A percentile compares a stretch with the other conserved stretches of the same genome.
phyloP scores from a whole-genome alignment of 306 rosid genomes.

The Cucumis sativus region Cucumber_9930_V3 NC_026657.2:5832001-5832500 shows the following conservation, averaged over 20 bases:
- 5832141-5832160: neutral
- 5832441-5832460: neutral
- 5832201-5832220: neutral
- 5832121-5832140: neutral
- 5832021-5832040: neutral
- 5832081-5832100: neutral
- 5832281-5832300: neutral
- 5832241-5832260: no score
- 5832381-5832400: neutral
- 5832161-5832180: neutral
- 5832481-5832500: neutral
- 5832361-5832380: neutral
- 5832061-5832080: neutral
- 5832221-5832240: neutral
- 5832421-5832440: neutral
- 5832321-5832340: neutral
- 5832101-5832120: neutral
- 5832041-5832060: neutral
- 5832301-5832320: neutral
- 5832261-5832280: neutral
- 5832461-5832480: neutral
- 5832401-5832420: neutral
- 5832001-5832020: neutral
- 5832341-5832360: neutral
- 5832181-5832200: neutral